These are phyloP conservation scores for Luvunga scandens DNA, from an alignment of 345 rosid species.

Conservation along the genomic window DNA sequence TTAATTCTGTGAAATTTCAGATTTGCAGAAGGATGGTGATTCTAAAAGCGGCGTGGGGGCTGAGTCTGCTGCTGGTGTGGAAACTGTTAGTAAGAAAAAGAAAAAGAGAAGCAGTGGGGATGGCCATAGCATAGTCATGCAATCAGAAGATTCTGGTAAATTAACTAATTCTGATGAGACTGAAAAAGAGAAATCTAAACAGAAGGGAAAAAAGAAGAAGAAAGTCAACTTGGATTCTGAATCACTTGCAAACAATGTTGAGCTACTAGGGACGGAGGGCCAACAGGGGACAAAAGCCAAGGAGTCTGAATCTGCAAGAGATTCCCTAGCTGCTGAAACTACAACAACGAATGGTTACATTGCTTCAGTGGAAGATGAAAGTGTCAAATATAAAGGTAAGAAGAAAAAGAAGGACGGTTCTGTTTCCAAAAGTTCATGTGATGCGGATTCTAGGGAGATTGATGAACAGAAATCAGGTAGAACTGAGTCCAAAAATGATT, in stretches of 20 bases:
- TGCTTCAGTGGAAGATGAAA: conserved; percentile 20
- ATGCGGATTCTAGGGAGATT: conserved; percentile 10
- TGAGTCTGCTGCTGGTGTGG: conserved; percentile 10
- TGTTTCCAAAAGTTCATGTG: background rate
- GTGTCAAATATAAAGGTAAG: conserved; percentile 12
- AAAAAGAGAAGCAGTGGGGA: conserved; percentile 20
- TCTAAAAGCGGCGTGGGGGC: conserved; percentile 10
- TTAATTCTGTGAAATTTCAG: conserved; percentile 17
- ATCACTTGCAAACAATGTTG: conserved; percentile 1
- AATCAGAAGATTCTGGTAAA: conserved; percentile 21
- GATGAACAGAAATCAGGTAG: conserved; percentile 15
- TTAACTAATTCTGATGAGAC: background rate
- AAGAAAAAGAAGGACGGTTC: conserved; percentile 22
- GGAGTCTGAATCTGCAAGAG: background rate
- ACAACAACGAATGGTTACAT: background rate
- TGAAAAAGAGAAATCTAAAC: conserved; percentile 18
- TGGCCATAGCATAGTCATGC: background rate
- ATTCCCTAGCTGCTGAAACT: background rate
- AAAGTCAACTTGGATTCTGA: conserved; percentile 29
- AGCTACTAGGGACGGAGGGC: conserved; percentile 16
- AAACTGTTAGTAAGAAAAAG: conserved; percentile 18
- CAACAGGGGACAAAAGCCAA: conserved; percentile 2
- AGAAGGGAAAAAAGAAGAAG: conserved; percentile 45
- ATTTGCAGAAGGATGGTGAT: conserved; percentile 7
- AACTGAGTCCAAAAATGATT: conserved; percentile 19